Evolutionary conservation across 495 filamentous ascomycete genomes (phyloP), one percentile per base, ranked within the genome.

Genomic region (Tuber brumale): DNA sequence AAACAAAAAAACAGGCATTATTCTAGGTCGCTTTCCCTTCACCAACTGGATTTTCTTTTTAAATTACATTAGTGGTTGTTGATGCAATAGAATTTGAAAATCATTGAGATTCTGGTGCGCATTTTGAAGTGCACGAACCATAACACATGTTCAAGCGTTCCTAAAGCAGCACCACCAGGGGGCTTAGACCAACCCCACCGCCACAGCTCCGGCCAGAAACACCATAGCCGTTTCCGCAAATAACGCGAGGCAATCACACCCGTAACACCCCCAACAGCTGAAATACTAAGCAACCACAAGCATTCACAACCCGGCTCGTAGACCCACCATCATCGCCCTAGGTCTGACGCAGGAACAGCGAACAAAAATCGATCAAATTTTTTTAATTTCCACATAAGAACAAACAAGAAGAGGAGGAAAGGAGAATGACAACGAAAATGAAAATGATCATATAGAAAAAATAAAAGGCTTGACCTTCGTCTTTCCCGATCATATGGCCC

Each of bases 391-490:
- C 57, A 66, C 57, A 66, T 31, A 31, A 27, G 57, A 66, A 66
- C 57, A 31, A 31, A 57, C 51, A 57, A 66, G 57, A 66, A 66
- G 27, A 66, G 57, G 57, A 66, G 23, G 51, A 27, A 57, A 57
- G 46, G 21, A 48, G 57, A 66, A 66, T 16, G 57, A 31, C n/a
- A 66, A 31, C 23, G 57, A 66, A 66, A 66, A 66, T 66, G 57
- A 66, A 31, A 66, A 66, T 66, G 57, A 66, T 66, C 57, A 66
- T 31, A 66, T 66, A 66, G 57, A 66, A 31, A 57, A 66, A 66
- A 66, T 66, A 66, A 66, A 66, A 31, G 57, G 48, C 23, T 66
- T 66, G 57, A 16, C 23, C 23, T 31, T 66, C 57, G n/a, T 66
- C 23, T 66, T 66, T 66, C 27, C 57, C 57, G 57, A 66, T 66